Percentiles rank a stretch among this genome's conserved stretches.
phyloP scores from a whole-genome alignment of 805 yeast genomes.

The Yarrowia sp. region DNA sequence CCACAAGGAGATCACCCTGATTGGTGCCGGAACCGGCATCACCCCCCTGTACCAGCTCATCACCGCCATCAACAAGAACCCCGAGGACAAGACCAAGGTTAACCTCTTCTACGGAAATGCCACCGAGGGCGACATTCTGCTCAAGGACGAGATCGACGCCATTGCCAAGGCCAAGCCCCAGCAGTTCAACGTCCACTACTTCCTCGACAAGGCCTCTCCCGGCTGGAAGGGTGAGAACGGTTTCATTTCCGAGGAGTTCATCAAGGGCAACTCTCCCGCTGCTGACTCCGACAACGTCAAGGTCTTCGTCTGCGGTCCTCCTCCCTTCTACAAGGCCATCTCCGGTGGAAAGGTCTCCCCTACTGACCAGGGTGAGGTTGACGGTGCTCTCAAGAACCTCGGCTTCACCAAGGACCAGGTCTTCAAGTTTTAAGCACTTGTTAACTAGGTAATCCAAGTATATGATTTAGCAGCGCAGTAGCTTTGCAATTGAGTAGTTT shows the following conservation, averaged over 20 bases:
- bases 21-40: constrained; percentile 98
- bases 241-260: constrained; percentile 76
- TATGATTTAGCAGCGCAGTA: background rate
- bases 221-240: constrained; percentile 70
- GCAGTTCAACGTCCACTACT: constrained; percentile 78
- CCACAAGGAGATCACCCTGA: constrained; percentile 76
- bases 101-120: constrained; percentile 80
- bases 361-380: constrained; percentile 91
- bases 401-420: constrained; percentile 89
- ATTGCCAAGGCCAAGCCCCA: constrained; percentile 73
- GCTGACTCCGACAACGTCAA: constrained; percentile 71
- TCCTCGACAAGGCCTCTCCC: constrained; percentile 67
- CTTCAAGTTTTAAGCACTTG: constrained; percentile 70
- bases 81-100: constrained; percentile 88
- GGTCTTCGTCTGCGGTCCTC: constrained; percentile 95
- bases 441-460: background rate
- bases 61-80: constrained; percentile 76
- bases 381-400: constrained; percentile 85
- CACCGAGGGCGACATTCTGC: constrained; percentile 78
- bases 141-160: constrained; percentile 77
- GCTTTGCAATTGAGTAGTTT: background rate
- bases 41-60: constrained; percentile 92
- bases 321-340: constrained; percentile 83
- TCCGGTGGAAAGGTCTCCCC: constrained; percentile 88
- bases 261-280: constrained; percentile 65